Conservation (phyloP, 1,284 basidiomycete genomes). For the Uromyces viciae-fabae region DNA sequence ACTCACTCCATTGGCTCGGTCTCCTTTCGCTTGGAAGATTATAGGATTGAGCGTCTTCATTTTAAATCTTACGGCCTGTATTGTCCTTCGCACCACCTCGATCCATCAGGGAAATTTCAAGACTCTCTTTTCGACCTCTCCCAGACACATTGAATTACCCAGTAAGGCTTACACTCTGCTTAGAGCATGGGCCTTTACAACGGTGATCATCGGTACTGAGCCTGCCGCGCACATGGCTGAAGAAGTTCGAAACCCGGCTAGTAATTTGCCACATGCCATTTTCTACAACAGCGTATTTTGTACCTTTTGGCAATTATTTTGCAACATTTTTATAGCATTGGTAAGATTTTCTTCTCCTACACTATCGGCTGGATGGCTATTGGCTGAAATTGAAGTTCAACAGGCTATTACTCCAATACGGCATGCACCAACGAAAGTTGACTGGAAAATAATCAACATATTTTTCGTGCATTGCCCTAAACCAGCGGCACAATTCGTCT, state of each 20-base stretch:
- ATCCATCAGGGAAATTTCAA: conserved; percentile 14
- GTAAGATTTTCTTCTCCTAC: too few species aligned
- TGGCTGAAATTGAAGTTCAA: too few species aligned
- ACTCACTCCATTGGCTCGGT: neutral
- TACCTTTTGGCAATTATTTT: neutral
- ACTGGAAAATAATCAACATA: conserved; percentile 24
- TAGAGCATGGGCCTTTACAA: neutral
- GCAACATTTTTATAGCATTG: conserved; percentile 8
- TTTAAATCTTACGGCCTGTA: conserved; percentile 19
- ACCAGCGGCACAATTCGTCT: conserved; percentile 31
- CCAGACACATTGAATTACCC: neutral
- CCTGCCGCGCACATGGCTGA: conserved; percentile 34
- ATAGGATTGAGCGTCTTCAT: neutral
- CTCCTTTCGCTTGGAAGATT: conserved; percentile 36
- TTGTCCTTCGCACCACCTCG: conserved; percentile 17
- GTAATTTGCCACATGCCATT: conserved; percentile 21
- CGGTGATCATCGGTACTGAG: conserved; percentile 12
- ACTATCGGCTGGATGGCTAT: too few species aligned
- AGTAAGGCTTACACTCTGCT: conserved; percentile 18
- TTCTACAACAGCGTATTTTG: conserved; percentile 5
- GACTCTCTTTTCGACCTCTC: neutral
- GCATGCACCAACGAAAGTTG: neutral
- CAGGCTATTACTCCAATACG: conserved; percentile 30
- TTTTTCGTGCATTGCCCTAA: conserved; percentile 35
- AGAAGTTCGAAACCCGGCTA: conserved; percentile 24